These are phyloP conservation scores for Pyricularia grisea DNA, from an alignment of 2,329 filamentous ascomycete species.

Conservation along the genomic window DNA sequence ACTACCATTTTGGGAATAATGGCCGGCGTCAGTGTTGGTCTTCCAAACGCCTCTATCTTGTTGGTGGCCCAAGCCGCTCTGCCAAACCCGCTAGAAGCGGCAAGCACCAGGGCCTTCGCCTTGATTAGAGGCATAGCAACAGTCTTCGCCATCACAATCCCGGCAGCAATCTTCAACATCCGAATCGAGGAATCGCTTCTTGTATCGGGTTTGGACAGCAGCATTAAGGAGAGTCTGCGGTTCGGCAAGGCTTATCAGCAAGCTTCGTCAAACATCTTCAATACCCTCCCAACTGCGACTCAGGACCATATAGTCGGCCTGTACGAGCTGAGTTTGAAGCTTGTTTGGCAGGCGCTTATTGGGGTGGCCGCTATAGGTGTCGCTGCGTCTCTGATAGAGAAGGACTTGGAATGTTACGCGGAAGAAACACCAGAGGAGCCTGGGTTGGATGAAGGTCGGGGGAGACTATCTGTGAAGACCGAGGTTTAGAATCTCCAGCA, in stretches of 20 bases:
- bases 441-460: too few relatives aligned
- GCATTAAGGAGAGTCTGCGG: background rate
- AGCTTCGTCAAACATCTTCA: background rate
- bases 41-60: conserved; percentile 28
- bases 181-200: background rate
- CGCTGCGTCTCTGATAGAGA: background rate
- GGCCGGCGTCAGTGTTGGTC: conserved; percentile 28
- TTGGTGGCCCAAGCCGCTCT: conserved; percentile 32
- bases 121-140: conserved; percentile 37
- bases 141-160: conserved; percentile 36
- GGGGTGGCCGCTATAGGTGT: background rate
- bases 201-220: background rate
- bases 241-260: background rate
- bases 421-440: too few relatives aligned
- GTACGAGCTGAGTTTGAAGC: background rate
- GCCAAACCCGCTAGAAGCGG: conserved; percentile 24
- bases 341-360: background rate
- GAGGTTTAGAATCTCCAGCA: too few relatives aligned
- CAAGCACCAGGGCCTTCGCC: conserved; percentile 28
- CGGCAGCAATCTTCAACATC: conserved; percentile 27
- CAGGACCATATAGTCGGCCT: background rate
- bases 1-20: conserved; percentile 35
- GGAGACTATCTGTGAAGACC: too few relatives aligned
- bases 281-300: background rate
- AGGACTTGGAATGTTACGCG: background rate